Base-by-base conservation (phyloP, 2,329 filamentous ascomycete genomes). In the Hypoxylon sp. region DNA sequence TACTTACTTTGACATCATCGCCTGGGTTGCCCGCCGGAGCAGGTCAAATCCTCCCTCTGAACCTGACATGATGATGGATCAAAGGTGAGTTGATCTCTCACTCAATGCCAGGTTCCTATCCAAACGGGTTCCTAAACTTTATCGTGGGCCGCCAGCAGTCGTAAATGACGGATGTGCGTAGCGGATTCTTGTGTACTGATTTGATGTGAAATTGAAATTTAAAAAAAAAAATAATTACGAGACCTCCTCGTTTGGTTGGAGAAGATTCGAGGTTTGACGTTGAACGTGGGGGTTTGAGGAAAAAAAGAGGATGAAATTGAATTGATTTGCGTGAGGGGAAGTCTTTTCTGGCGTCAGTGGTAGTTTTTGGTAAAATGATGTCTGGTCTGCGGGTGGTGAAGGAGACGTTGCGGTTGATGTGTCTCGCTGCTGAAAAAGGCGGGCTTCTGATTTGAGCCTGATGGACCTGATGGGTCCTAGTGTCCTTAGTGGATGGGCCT, bases 1-100 rank as follows among this genome's bases (percentile, higher is more conserved):
- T 38, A 84, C 86, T 77, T 84, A 88, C 86, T 81, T 89, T 80
- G 86, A 88, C 82, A 85, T 85, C 84, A 89, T 86, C 72, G 84
- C 85, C 75, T 89, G 86, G n/a, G 87, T 89, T 68, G 87, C 87
- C 77, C 86, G 82, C 75, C 85, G 82, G 70, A 89, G 78, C 72
- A 89, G 80, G 78, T 89, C 87, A 73, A 85, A 87, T 71, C 84
- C 82, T 75, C 83, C 82, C 75, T 86, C 84, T 66, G 82, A 80
- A 79, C 82, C 82, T 75, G 85, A 82, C 86, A 88, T 88, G 73
- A 69, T 71, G 70, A 72, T 60, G 67, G 67, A 70, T 55, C 63
- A 67, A 65, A 64, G 38, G 38, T 50, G 52, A 53, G 38, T 63
- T 65, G 63, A 69, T 68, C 66, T 60, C 59, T 68, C 72, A 68